Evolutionary conservation across 83 land plant genomes (phyloP).

Genomic region (Picea mariana): DNA sequence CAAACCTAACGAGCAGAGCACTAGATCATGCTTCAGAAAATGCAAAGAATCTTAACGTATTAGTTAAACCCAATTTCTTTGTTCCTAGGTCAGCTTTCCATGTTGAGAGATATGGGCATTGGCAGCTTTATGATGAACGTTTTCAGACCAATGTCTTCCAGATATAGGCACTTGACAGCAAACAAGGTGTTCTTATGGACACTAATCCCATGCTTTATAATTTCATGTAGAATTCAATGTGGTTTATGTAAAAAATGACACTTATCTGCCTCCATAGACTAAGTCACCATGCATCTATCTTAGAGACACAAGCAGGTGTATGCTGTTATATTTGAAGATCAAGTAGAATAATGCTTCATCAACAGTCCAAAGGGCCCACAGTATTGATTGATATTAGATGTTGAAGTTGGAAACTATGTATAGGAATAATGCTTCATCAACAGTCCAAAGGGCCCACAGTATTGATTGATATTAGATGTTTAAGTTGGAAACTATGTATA

Average conservation of each 20-base stretch:
- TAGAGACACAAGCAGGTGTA: not conserved
- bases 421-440: no score
- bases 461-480: no score
- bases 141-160: conserved; percentile 60
- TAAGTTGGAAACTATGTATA: no score
- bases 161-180: conserved; percentile 15
- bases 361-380: no score
- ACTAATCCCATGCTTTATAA: not conserved
- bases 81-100: conserved; percentile 50
- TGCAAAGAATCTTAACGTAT: conserved; percentile 38
- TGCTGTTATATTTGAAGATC: not conserved
- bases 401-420: no score
- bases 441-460: no score
- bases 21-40: conserved; percentile 27
- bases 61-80: conserved; percentile 55
- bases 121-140: conserved; percentile 69
- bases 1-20: conserved; percentile 48
- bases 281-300: not conserved
- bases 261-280: not conserved
- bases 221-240: not conserved
- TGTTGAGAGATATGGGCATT: conserved; percentile 69
- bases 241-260: not conserved
- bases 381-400: no score
- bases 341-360: not conserved
- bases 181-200: not conserved